Percentiles rank a stretch among this genome's conserved stretches.
Conservation (phyloP, 495 filamentous ascomycete genomes). For the Penicillium tannophilum region DNA sequence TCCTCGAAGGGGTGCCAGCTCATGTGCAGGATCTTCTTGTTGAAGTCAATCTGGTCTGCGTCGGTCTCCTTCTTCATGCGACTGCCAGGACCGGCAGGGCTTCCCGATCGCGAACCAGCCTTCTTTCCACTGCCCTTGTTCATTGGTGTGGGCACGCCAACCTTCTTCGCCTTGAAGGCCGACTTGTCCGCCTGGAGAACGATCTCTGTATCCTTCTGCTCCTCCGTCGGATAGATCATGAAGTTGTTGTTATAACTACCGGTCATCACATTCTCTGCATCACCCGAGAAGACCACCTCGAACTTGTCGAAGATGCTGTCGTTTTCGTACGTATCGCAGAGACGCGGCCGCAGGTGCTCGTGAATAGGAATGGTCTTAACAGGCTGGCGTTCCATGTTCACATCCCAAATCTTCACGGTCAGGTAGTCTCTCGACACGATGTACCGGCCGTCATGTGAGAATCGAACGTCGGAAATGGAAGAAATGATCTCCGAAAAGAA, state of each 20-base stretch:
- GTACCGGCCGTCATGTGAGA: conserved; percentile 93
- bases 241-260: conserved; percentile 99
- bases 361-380: conserved; percentile 99
- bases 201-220: conserved; percentile 93
- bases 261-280: conserved; percentile 99
- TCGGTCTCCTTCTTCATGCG: conserved; percentile 99
- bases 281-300: conserved; percentile 97
- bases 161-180: conserved; percentile 99
- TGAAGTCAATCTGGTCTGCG: conserved; percentile 99
- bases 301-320: conserved; percentile 99
- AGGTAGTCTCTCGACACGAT: conserved; percentile 97
- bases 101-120: conserved; percentile 80
- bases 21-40: conserved; percentile 99
- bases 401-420: conserved; percentile 99
- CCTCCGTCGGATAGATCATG: conserved; percentile 99
- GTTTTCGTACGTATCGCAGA: conserved; percentile 99
- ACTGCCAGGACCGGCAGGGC: conserved; percentile 86
- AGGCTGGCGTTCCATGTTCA: conserved; percentile 96
- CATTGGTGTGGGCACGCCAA: conserved; percentile 96
- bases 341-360: conserved; percentile 88
- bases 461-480: conserved; percentile 97
- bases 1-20: conserved; percentile 99
- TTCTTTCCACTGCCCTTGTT: conserved; percentile 84
- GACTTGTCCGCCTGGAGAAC: conserved; percentile 98
- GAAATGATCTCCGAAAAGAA: conserved; percentile 99